Conservation (phyloP, 2,329 filamentous ascomycete species). For the Scedosporium apiospermum region DNA sequence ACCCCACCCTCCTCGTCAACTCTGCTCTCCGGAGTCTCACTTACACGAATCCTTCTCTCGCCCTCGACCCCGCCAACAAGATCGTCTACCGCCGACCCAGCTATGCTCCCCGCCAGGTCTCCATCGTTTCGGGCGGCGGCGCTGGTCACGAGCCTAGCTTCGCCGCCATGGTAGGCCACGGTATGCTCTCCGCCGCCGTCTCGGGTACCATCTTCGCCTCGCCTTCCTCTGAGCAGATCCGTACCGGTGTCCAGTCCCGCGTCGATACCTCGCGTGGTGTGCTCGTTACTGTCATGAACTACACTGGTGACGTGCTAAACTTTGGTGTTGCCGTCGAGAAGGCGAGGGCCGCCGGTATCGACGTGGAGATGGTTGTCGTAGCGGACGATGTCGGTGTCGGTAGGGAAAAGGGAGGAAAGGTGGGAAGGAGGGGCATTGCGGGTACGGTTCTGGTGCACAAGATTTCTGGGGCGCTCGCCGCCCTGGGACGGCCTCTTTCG, state of each 20-base stretch:
- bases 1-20: conserved; percentile 69
- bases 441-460: conserved; percentile 90
- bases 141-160: conserved; percentile 88
- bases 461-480: conserved; percentile 75
- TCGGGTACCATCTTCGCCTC: conserved; percentile 83
- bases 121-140: conserved; percentile 79
- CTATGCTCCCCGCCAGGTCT: conserved; percentile 52
- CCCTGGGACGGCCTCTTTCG: conserved; percentile 54
- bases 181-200: conserved; percentile 71
- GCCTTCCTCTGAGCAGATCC: conserved; percentile 73
- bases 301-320: conserved; percentile 82
- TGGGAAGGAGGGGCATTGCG: conserved; percentile 81
- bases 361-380: conserved; percentile 83
- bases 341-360: conserved; percentile 66
- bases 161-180: conserved; percentile 72
- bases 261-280: conserved; percentile 67
- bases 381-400: conserved; percentile 90
- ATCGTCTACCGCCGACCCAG: conserved; percentile 66
- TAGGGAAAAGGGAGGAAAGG: conserved; percentile 73
- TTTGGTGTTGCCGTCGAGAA: conserved; percentile 93
- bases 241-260: conserved; percentile 61
- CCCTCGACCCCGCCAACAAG: conserved; percentile 71
- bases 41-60: conserved; percentile 73
- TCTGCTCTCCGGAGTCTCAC: conserved; percentile 69
- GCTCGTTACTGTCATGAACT: conserved; percentile 91